Percentiles rank a stretch among this genome's conserved stretches.
phyloP scores from a whole-genome alignment of 2,329 filamentous ascomycete genomes.

The Pseudogymnoascus sp. region DNA sequence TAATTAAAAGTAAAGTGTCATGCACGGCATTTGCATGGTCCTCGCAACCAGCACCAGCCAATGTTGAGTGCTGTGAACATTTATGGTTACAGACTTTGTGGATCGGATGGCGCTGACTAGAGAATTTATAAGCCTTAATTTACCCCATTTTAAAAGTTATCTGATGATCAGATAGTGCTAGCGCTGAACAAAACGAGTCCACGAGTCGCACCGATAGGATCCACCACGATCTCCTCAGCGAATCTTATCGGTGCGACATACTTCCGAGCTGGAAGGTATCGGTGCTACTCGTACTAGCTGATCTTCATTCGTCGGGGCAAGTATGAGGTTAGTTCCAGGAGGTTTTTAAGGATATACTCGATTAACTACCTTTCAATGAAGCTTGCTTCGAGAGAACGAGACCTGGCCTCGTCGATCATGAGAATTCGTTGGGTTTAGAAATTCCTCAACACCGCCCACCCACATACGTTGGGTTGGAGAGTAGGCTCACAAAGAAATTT shows the following conservation, averaged over 20 bases:
- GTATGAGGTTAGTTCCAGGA: not conserved
- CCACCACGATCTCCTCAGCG: not conserved
- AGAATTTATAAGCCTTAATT: not conserved
- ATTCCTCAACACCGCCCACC: not conserved
- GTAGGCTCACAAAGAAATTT: not conserved
- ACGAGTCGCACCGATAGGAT: not conserved
- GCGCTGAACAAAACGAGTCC: not conserved
- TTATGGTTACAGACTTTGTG: not conserved
- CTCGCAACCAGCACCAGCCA: not conserved
- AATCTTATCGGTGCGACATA: not conserved
- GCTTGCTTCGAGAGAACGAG: not conserved
- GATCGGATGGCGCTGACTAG: not conserved
- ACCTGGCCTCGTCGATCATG: not conserved
- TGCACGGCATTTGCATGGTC: not conserved
- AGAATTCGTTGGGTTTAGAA: not conserved
- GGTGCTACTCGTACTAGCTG: not conserved
- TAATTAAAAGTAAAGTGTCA: not conserved
- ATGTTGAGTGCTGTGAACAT: not conserved
- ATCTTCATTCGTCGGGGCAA: not conserved
- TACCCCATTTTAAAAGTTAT: constrained; percentile 1
- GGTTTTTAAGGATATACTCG: not conserved
- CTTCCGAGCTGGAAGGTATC: not conserved
- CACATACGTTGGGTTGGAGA: not conserved
- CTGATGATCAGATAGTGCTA: not conserved
- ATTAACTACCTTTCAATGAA: not conserved